Percentiles rank a stretch among this genome's conserved stretches.
Evolutionary conservation across 2,329 filamentous ascomycete genomes (phyloP).

Genomic region (Pseudocercospora pini-densiflorae): DNA sequence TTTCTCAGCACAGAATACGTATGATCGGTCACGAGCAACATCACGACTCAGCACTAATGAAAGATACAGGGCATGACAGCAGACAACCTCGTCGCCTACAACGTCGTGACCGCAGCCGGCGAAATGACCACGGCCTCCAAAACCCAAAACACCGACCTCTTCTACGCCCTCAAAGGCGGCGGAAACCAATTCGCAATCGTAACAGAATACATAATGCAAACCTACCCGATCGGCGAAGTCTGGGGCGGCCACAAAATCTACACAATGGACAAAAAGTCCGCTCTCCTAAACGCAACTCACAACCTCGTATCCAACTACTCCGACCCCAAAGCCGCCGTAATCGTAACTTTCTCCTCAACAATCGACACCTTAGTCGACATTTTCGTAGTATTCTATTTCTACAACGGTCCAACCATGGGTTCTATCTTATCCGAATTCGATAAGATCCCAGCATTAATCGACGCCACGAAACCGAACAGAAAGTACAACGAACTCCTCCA

Average conservation of each 20-base stretch:
- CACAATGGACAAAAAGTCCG: slow-evolving; percentile 42
- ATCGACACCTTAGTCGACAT: slow-evolving; percentile 52
- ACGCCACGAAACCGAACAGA: slow-evolving; percentile 20
- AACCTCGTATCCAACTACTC: slow-evolving; percentile 63
- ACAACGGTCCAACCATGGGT: slow-evolving; percentile 55
- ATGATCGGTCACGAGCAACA: slow-evolving; percentile 30
- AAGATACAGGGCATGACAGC: slow-evolving; percentile 31
- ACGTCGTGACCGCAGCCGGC: slow-evolving; percentile 34
- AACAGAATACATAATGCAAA: slow-evolving; percentile 44
- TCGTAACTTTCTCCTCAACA: slow-evolving; percentile 59
- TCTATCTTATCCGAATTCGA: slow-evolving; percentile 63
- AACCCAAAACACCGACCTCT: slow-evolving; percentile 34
- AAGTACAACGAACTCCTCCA: slow-evolving; percentile 27
- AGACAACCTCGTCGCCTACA: slow-evolving; percentile 39
- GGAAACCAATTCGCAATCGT: slow-evolving; percentile 40
- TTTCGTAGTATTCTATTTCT: slow-evolving; percentile 66
- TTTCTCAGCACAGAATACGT: slow-evolving; percentile 30
- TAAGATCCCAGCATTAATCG: slow-evolving; percentile 25
- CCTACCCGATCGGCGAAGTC: slow-evolving; percentile 32
- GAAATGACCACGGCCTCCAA: slow-evolving; percentile 31
- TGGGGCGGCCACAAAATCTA: slow-evolving; percentile 56
- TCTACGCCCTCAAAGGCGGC: slow-evolving; percentile 34
- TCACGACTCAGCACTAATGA: not conserved
- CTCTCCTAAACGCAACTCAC: slow-evolving; percentile 44
- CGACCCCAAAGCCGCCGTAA: slow-evolving; percentile 65